phyloP scores from a whole-genome alignment of 768 basidiomycete genomes.

The Lactarius vividus region DNA sequence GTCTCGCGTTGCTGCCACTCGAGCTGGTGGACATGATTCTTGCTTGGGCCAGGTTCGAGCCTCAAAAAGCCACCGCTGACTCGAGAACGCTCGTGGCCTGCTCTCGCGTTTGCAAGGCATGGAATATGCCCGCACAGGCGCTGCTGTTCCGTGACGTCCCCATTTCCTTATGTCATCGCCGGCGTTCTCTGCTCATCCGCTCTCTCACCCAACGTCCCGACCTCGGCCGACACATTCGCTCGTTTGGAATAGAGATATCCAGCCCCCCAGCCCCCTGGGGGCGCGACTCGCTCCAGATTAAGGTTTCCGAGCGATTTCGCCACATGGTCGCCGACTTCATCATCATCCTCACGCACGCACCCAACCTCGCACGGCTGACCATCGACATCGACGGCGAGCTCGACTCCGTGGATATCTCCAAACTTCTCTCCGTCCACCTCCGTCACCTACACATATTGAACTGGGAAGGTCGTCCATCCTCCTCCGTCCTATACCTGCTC shows the following conservation, averaged over 20 bases:
- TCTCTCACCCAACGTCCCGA: constrained; percentile 11
- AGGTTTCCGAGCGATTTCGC: constrained; percentile 2
- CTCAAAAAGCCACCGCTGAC: constrained; percentile 9
- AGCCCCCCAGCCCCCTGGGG: constrained; percentile 19
- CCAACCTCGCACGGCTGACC: constrained; percentile 19
- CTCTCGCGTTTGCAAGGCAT: constrained; percentile 22
- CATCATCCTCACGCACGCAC: constrained; percentile 10
- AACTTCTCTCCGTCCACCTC: constrained; percentile 15
- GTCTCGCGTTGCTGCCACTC: constrained; percentile 4
- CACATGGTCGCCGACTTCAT: constrained; percentile 15
- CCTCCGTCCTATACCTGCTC: constrained; percentile 14
- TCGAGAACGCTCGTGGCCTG: constrained; percentile 15
- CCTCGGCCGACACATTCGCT: constrained; percentile 19
- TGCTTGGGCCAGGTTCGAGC: constrained; percentile 14
- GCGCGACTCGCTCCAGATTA: background rate
- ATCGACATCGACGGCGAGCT: constrained; percentile 24
- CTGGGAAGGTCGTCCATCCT: constrained; percentile 24
- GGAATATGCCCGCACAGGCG: constrained; percentile 17
- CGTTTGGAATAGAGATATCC: constrained; percentile 21
- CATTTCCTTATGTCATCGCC: constrained; percentile 18
- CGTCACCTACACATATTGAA: constrained; percentile 19
- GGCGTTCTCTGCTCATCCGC: constrained; percentile 9
- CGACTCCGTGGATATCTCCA: constrained; percentile 1
- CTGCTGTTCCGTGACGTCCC: constrained; percentile 18
- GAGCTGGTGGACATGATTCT: constrained; percentile 24